Evolutionary conservation across 2,329 filamentous ascomycete genomes (phyloP), one percentile per base, ranked within the genome.

Genomic region (Colletotrichum tropicicola): DNA sequence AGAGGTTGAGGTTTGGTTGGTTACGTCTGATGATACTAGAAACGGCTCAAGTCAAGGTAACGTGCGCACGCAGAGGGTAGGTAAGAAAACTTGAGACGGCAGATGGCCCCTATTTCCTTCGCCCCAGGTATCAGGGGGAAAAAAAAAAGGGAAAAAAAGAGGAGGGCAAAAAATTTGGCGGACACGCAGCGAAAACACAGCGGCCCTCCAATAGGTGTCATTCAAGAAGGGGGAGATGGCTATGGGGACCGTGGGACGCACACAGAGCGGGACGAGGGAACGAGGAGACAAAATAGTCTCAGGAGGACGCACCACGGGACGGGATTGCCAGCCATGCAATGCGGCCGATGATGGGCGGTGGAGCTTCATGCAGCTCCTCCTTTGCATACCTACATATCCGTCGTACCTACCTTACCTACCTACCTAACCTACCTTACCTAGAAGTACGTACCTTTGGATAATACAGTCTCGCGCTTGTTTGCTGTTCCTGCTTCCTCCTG

Each of bases 211-310:
- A 61, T 62, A 45, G 44, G 57, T 65, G 49, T 62, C 44, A 39
- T 65, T 32, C 57, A 56, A 65, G 56, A 56, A 57, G 45, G 44
- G 62, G 57, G 17, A 45, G 39, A 65, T 62, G 49, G 61, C 56
- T 32, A 62, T 45, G 44, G 62, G 57, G 62, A 28, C 49, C 62
- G 62, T 61, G 49, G 57, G 43, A 65, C 43, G 32, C 49, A 53
- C 21, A 23, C 23, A 13, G 21, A 59, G 45, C 59, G 59, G 60
- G 43, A 60, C 61, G 43, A 60, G 49, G 56, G 41, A 45, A 49
- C 35, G 37, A 52, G 45, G 54, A 64, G 60, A 54, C 41, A 45
- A 65, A 55, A 65, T 61, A 55, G 61, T 54, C 25, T 64, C 55
- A 30, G 48, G 37, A 54, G 48, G 39, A 35, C 21, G 28, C 47